A percentile compares a stretch with the other conserved stretches of the same genome.
Conservation (phyloP, 768 basidiomycete genomes). For the Calocybe gangraenosa region DNA sequence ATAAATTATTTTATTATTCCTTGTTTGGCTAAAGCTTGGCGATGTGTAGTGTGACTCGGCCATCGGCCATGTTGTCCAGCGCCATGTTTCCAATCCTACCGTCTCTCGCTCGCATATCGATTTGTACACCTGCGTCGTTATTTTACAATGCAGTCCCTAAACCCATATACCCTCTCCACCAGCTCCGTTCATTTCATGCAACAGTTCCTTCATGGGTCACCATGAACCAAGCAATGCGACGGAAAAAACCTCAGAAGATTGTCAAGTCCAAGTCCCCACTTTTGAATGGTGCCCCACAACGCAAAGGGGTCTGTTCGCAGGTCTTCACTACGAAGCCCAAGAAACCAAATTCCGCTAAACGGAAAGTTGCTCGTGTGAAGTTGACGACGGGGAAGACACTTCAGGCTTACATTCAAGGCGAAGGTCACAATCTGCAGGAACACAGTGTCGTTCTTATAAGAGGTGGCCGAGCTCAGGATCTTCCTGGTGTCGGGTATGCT, state of each 20-base stretch:
- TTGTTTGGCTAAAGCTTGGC: conserved; percentile 18
- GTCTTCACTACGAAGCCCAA: conserved; percentile 83
- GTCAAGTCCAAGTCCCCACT: conserved; percentile 73
- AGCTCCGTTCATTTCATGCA: conserved; percentile 56
- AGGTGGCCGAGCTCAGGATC: conserved; percentile 94
- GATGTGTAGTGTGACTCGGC: conserved; percentile 2
- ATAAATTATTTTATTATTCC: conserved; percentile 4
- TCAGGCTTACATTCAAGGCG: conserved; percentile 94
- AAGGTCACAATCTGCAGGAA: conserved; percentile 97
- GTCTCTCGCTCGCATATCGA: conserved; percentile 25
- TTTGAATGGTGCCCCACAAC: conserved; percentile 74
- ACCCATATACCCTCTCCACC: conserved; percentile 12
- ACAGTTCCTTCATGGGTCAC: conserved; percentile 60
- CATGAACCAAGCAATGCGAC: conserved; percentile 83
- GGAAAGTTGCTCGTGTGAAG: conserved; percentile 94
- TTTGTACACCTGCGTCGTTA: conserved; percentile 25
- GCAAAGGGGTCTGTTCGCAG: conserved; percentile 87
- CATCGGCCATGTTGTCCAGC: not conserved
- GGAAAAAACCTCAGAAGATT: conserved; percentile 56
- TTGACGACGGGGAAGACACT: conserved; percentile 84
- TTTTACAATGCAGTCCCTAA: conserved; percentile 14
- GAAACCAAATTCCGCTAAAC: conserved; percentile 98
- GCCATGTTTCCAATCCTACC: conserved; percentile 36
- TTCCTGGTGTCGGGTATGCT: conserved; percentile 91
- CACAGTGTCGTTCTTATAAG: conserved; percentile 94